Base-by-base conservation (phyloP, 2,329 filamentous ascomycete species). In the Trichoderma koningii region DNA sequence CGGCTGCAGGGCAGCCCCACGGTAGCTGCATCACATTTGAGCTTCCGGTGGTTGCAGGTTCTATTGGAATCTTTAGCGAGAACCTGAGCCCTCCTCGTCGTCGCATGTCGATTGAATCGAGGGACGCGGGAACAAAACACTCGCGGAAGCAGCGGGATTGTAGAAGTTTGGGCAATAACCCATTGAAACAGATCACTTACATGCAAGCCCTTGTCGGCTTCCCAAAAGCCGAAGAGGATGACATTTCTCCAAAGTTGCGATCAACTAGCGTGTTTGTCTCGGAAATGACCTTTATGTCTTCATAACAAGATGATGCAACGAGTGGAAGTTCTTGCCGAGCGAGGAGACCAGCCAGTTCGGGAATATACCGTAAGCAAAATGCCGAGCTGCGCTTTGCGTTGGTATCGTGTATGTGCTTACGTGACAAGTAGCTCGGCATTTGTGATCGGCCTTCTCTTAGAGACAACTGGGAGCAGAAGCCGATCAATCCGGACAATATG, bases 181-280 rank as follows among this genome's bases (percentile, higher is more conserved):
- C 21, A 41, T 3, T 15, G 5, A 9, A 30, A 5, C 2, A 17
- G 10, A 44, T 56, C 23, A 45, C 53, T 26, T 45, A 56, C 53
- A 19, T 45, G 12, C 41, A 56, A 45, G 53, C 53, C 28, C 45
- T 56, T 56, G 53, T 56, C 53, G 41, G 53, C 41, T 56, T 56
- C 28, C 42, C 53, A 10, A 17, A 28, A 45, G 53, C 53, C 53
- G 53, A 45, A 15, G 17, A 15, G 14, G 41, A 6, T 56, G 53
- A 4, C 38, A 56, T 56, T 7, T 1, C 45, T 28, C 7, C 10
- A 45, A 14, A 14, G 1, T 15, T 3, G 9, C 14, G 23, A 51
- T 23, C 9, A 34, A 42, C 12, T 5, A 23, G 26, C 7, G 38
- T 17, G 7, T 9, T 17, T 56, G 30, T 21, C 4, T 30, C 30